Base-by-base conservation (phyloP, 2,329 filamentous ascomycete species). In the Paracamarosporium sp. region DNA sequence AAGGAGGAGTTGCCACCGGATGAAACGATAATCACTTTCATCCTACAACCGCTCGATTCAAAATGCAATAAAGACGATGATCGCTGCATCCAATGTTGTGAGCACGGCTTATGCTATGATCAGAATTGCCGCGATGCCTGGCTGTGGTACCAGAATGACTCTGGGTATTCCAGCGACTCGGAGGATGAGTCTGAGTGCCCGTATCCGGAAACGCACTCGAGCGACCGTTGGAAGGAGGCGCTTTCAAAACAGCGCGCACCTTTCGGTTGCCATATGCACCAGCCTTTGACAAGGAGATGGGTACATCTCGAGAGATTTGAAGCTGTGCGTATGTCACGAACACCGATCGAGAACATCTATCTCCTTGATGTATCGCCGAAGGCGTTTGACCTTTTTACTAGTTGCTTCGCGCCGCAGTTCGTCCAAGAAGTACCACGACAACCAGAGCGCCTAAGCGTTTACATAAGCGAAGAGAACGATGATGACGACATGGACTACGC, bases 241-340 rank as follows among this genome's bases (percentile, higher is more conserved):
- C 27, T 50, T 3, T 9, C 31, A 2, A 20, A 17, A 2, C 24
- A 33, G n/a, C 20, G 20, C 12, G 17, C 36, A 45, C 53, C 53
- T 13, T 50, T 50, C 25, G 53, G 53, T n/a, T 55, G 53, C 45
- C 53, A 36, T 5, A 31, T 44, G 7, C 53, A 55, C 27, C 17
- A 50, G 20, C 35, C 35, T 11, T 15, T 56, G 8, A 25, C 7
- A 1, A 20, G 17, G 24, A 45, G 46, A 2, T 25, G 31, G 3
- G 33, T 55, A 2, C 8, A 27, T 12, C 4, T 4, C 8, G 36
- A 31, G 5, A 36, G 22, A 8, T 25, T 55, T 12, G 25, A 33
- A 8, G 44, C 31, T 2, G 28, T 55, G 15, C 7, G 44, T 13
- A n/a, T 9, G 1, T 30, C 43, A 1, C 9, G 24, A 22, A 22